Conservation (phyloP, 345 rosid genomes). For the Ricinus communis region DNA sequence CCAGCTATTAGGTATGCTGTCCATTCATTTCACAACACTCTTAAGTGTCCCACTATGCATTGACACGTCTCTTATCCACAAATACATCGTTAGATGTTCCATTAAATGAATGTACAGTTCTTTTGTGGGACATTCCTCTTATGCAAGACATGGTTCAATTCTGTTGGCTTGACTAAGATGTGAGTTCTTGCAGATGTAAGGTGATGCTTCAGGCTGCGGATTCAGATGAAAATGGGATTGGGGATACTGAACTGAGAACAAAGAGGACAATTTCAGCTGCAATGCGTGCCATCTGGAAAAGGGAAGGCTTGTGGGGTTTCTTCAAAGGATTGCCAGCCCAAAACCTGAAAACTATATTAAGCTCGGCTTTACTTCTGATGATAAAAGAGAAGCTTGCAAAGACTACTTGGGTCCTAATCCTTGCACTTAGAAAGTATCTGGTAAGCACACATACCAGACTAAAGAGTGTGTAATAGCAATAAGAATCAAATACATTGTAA, state of each 20-base stretch:
- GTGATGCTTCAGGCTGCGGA: constrained; percentile 33
- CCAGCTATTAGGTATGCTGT: constrained; percentile 27
- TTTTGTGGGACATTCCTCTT: not conserved
- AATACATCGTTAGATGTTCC: not conserved
- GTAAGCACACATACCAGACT: constrained; percentile 30
- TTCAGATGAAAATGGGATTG: constrained; percentile 22
- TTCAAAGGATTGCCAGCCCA: constrained; percentile 34
- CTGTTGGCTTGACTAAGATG: not conserved
- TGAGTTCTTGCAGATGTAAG: constrained; percentile 26
- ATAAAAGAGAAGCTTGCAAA: constrained; percentile 32
- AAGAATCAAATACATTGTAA: constrained; percentile 5
- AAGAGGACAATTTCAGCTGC: constrained; percentile 19
- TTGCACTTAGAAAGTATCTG: constrained; percentile 29
- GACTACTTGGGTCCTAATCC: constrained; percentile 27
- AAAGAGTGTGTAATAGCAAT: constrained; percentile 36
- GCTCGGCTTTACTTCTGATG: constrained; percentile 33
- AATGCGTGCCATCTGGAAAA: constrained; percentile 23
- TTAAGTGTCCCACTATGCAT: not conserved
- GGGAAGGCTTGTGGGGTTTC: constrained; percentile 30
- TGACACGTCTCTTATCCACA: not conserved
- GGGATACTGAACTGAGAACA: constrained; percentile 4
- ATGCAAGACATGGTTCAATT: not conserved
- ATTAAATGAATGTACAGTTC: not conserved
- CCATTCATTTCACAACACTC: not conserved
- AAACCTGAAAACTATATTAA: constrained; percentile 34